Conservation (phyloP, 2,329 filamentous ascomycete genomes). For the Phaeophleospora eucalypticola region DNA sequence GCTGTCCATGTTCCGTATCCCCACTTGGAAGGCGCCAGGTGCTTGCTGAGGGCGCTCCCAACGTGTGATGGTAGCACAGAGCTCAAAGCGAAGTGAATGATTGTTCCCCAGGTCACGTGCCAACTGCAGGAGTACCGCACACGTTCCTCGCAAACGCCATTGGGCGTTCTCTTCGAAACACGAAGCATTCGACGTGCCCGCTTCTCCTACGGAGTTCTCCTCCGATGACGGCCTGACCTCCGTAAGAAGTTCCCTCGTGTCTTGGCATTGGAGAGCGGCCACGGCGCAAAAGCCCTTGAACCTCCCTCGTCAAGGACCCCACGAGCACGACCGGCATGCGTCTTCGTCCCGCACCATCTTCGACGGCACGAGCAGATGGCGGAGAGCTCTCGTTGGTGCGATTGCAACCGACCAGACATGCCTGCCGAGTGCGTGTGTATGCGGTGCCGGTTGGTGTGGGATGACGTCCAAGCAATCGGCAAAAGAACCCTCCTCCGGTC, state of each 20-base stretch:
- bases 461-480: constrained; percentile 3
- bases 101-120: constrained; percentile 15
- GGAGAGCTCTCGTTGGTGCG: constrained; percentile 8
- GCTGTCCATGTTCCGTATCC: constrained; percentile 22
- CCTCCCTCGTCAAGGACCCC: not conserved
- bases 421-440: constrained; percentile 2
- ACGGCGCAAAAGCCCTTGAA: not conserved
- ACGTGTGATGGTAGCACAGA: constrained; percentile 7
- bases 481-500: constrained; percentile 1
- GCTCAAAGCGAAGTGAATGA: constrained; percentile 13
- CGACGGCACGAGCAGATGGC: constrained; percentile 9
- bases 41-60: not conserved
- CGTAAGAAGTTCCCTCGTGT: too few relatives aligned
- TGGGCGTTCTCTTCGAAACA: not conserved
- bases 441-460: constrained; percentile 3
- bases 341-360: not conserved
- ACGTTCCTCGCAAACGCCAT: not conserved
- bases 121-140: not conserved
- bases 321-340: not conserved
- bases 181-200: not conserved
- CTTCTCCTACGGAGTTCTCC: not conserved
- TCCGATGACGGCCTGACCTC: not conserved
- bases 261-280: too few relatives aligned
- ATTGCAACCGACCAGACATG: constrained; percentile 9
- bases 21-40: constrained; percentile 21